Conservation (phyloP, 2,329 filamentous ascomycete genomes). For the Aureobasidium sp. region DNA sequence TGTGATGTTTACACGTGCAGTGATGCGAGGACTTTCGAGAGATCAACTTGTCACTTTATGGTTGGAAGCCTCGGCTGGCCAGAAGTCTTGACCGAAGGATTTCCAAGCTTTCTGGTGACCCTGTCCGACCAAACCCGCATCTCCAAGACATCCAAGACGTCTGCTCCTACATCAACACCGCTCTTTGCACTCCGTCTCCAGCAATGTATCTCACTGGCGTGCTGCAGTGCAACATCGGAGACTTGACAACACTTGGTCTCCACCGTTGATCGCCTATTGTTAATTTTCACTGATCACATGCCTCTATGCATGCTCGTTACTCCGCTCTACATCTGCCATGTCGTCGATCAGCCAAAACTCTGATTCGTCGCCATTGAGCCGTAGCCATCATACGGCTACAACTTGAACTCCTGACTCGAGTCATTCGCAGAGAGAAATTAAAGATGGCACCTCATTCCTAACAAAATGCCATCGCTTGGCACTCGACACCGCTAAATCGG, state of each 20-base stretch:
- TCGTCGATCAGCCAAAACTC: slow-evolving; percentile 2
- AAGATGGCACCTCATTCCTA: slow-evolving; percentile 7
- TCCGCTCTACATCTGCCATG: slow-evolving; percentile 3
- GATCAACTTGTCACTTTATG: background rate
- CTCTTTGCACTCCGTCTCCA: background rate
- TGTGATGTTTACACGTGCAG: background rate
- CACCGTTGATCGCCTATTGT: background rate
- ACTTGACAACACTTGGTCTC: background rate
- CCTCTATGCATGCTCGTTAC: background rate
- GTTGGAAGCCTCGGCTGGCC: background rate
- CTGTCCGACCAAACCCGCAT: background rate
- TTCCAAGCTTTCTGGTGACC: slow-evolving; percentile 7
- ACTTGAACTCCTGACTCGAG: slow-evolving; percentile 2
- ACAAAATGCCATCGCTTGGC: slow-evolving; percentile 4
- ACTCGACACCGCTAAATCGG: background rate
- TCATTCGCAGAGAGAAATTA: slow-evolving; percentile 1
- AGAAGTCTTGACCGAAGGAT: slow-evolving; percentile 5
- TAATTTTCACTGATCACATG: background rate
- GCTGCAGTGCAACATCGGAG: slow-evolving; percentile 2
- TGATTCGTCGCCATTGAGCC: background rate
- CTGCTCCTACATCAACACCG: background rate
- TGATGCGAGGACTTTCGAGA: background rate
- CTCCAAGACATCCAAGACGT: background rate
- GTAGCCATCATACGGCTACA: background rate
- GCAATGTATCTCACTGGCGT: background rate